Conservation (phyloP, 2,329 filamentous ascomycete species). For the Colletotrichum coccodes region DNA sequence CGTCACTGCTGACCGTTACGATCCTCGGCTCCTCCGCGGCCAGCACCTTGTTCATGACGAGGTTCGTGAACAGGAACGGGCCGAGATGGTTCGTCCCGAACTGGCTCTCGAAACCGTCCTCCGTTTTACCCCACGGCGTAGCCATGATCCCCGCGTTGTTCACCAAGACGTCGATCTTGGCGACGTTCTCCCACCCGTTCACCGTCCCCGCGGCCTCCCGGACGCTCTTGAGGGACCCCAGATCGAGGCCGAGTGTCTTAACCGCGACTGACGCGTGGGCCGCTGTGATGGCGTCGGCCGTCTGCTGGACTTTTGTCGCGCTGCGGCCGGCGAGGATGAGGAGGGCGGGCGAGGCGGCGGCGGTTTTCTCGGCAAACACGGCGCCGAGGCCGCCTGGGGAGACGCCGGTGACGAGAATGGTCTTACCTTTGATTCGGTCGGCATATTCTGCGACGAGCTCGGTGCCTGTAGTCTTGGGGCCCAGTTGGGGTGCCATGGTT, state of each 20-base stretch:
- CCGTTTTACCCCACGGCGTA: constrained; percentile 38
- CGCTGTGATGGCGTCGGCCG: constrained; percentile 46
- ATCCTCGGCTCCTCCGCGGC: constrained; percentile 43
- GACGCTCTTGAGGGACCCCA: constrained; percentile 51
- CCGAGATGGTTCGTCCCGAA: constrained; percentile 51
- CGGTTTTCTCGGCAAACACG: constrained; percentile 48
- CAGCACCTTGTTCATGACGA: constrained; percentile 44
- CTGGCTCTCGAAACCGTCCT: constrained; percentile 51
- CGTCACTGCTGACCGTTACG: constrained; percentile 56
- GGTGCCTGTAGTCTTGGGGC: constrained; percentile 34
- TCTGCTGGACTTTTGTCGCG: constrained; percentile 48
- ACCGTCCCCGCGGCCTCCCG: constrained; percentile 49
- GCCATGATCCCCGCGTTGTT: constrained; percentile 58
- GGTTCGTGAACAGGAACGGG: constrained; percentile 51
- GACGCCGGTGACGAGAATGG: constrained; percentile 54
- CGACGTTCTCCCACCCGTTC: constrained; percentile 43
- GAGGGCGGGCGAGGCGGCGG: constrained; percentile 48
- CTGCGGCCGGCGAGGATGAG: constrained; percentile 59
- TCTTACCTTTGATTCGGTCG: constrained; percentile 46
- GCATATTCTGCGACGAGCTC: constrained; percentile 42
- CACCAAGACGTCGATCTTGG: constrained; percentile 50
- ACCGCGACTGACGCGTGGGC: constrained; percentile 45
- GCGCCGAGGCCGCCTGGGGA: constrained; percentile 51
- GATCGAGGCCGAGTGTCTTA: constrained; percentile 48
- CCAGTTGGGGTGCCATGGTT: constrained; percentile 14